phyloP scores from a whole-genome alignment of 2,329 filamentous ascomycete genomes.

The Penicillium sp. region DNA sequence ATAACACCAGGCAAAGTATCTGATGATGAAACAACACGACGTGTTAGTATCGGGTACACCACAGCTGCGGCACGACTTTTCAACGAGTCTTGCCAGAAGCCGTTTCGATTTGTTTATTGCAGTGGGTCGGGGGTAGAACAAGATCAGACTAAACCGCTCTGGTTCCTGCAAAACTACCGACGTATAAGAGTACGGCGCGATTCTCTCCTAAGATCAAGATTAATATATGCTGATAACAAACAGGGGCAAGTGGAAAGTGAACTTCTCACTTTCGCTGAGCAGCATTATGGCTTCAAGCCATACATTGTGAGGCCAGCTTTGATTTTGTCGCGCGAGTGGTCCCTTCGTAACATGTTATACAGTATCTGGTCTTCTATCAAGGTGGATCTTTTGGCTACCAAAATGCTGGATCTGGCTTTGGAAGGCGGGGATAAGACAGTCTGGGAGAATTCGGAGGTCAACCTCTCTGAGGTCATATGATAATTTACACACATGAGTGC shows the following conservation, averaged over 20 bases:
- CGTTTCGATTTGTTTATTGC: conserved; percentile 25
- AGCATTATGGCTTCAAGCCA: conserved; percentile 15
- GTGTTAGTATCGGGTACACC: conserved; percentile 15
- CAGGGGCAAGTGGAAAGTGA: conserved; percentile 26
- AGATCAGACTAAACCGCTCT: conserved; percentile 24
- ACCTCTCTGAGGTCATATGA: background rate
- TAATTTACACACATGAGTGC: too few species aligned
- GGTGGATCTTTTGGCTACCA: conserved; percentile 17
- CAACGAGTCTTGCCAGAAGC: conserved; percentile 7
- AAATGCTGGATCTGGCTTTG: conserved; percentile 21
- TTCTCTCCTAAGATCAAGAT: background rate
- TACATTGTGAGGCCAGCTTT: conserved; percentile 26
- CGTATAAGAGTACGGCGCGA: conserved; percentile 16
- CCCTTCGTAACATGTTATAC: conserved; percentile 11
- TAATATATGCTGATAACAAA: background rate
- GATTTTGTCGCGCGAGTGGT: conserved; percentile 13
- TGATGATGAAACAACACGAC: conserved; percentile 11
- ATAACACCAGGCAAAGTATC: conserved; percentile 20
- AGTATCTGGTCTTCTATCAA: conserved; percentile 20
- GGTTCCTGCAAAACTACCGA: conserved; percentile 22
- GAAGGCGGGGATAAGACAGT: conserved; percentile 14
- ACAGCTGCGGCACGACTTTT: conserved; percentile 6
- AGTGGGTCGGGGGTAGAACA: conserved; percentile 19
- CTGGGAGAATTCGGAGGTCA: conserved; percentile 20
- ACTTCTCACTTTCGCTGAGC: conserved; percentile 15